A percentile compares a stretch with the other conserved stretches of the same genome.
Evolutionary conservation across 2,329 filamentous ascomycete species (phyloP).

Genomic region (Penicillium sp.): DNA sequence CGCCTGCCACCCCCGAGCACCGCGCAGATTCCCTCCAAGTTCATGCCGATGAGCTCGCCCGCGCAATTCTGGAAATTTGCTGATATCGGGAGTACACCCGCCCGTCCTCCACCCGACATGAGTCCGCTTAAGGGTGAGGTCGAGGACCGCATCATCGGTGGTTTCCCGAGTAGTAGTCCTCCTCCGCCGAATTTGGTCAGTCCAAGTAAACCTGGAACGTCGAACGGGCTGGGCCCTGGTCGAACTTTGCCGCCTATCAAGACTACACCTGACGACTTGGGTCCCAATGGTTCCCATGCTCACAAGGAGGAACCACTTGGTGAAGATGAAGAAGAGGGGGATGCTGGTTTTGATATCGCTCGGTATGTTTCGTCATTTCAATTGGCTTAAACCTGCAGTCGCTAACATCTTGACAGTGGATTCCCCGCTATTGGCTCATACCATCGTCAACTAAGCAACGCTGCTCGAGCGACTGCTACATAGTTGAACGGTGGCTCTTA

Average conservation of each 20-base stretch:
- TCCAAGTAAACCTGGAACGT: conserved; percentile 46
- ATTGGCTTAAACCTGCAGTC: not conserved
- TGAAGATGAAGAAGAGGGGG: conserved; percentile 44
- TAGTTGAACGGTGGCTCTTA: conserved; percentile 7
- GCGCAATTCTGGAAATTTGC: conserved; percentile 54
- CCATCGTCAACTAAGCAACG: conserved; percentile 45
- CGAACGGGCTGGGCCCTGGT: conserved; percentile 32
- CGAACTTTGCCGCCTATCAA: conserved; percentile 34
- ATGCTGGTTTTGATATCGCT: conserved; percentile 49
- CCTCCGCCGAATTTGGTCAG: conserved; percentile 48
- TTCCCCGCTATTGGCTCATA: conserved; percentile 53
- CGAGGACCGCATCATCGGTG: conserved; percentile 36
- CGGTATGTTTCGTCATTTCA: conserved; percentile 34
- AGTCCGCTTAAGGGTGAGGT: conserved; percentile 49
- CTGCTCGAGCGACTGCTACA: conserved; percentile 38
- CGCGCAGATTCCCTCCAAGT: conserved; percentile 51
- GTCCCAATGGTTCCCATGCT: conserved; percentile 13
- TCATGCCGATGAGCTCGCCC: conserved; percentile 54
- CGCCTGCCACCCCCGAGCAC: conserved; percentile 51
- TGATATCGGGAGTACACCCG: conserved; percentile 49
- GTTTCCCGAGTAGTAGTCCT: conserved; percentile 50
- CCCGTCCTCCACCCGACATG: conserved; percentile 44
- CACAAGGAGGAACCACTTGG: conserved; percentile 24
- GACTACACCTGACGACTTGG: conserved; percentile 29
- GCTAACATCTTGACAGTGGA: conserved; percentile 35